Conservation (phyloP, 176 grass and related monocot species). For the Zoysia pacifica region DNA sequence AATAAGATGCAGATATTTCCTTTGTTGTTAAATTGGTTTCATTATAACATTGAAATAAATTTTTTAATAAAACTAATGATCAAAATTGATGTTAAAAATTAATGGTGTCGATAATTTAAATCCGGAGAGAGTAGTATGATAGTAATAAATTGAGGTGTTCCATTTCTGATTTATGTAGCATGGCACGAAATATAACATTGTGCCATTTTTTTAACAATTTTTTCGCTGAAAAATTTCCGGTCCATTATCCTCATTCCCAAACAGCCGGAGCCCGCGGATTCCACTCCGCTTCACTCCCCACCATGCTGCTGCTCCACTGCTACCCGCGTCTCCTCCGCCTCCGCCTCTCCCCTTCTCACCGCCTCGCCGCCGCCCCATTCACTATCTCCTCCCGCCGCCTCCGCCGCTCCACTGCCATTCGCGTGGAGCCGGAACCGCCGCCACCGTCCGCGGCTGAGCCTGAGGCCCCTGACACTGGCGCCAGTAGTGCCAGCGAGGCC, state of each 20-base stretch:
- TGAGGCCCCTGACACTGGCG: not conserved
- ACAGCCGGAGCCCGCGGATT: not conserved
- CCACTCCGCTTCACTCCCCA: not conserved
- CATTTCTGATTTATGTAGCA: too few species aligned
- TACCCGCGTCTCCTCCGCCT: constrained; percentile 51
- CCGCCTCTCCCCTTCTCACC: constrained; percentile 22
- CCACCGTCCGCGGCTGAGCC: constrained; percentile 7
- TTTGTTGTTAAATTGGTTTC: too few species aligned
- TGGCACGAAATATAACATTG: too few species aligned
- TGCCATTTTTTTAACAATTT: not conserved
- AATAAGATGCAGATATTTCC: too few species aligned
- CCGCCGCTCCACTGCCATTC: constrained; percentile 27
- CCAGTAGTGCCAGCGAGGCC: not conserved
- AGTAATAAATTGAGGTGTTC: too few species aligned
- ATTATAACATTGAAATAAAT: too few species aligned
- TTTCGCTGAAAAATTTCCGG: not conserved
- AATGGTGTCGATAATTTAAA: too few species aligned
- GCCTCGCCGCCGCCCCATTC: not conserved
- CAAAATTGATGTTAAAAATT: too few species aligned
- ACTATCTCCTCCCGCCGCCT: constrained; percentile 14
- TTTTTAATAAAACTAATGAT: too few species aligned
- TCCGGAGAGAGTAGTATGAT: too few species aligned
- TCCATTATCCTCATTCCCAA: constrained; percentile 42
- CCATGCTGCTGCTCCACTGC: constrained; percentile 46
- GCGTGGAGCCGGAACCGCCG: constrained; percentile 27